Evolutionary conservation across 2,329 filamentous ascomycete genomes (phyloP), one percentile per base, ranked within the genome.

Genomic region (Microdochium nivale): DNA sequence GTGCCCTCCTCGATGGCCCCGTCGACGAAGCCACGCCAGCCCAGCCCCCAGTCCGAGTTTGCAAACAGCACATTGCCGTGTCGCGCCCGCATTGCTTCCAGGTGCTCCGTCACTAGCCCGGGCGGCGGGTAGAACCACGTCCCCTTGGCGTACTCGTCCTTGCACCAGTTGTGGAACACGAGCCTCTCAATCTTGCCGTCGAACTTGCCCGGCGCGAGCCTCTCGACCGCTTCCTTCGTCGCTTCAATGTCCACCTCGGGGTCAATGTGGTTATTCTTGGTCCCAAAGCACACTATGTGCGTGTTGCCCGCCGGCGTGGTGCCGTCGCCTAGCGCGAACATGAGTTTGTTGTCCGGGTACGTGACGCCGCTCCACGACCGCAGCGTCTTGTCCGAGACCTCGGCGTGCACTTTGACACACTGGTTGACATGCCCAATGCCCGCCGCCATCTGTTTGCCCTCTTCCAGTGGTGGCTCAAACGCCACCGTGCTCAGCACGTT

Each of bases 141-240:
- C 1, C 73, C 72, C 52, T 74, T 71, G 0, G 73, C 67, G 49
- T 70, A 77, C 25, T 72, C 67, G 46, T 77, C 74, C 47, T 69
- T 70, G 9, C 62, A 66, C 74, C 74, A 77, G 51, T 77, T 75
- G 47, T 77, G 73, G 40, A 75, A 76, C 0, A 75, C 69, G 63
- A 63, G 30, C 10, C 3, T 13, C 48, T 27, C 43, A 25, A 48
- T 16, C 13, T 37, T 49, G 16, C n/a, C n/a, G n/a, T 49, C 32
- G n/a, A 23, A 24, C 14, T 32, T 49, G 44, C 35, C 48, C 16
- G 51, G 47, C 35, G 46, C 47, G 7, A 51, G 23, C 9, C 37
- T 37, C 10, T 33, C 14, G 9, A 51, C 35, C n/a, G 40, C 49
- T 11, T 27, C n/a, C 7, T 27, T 30, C 3, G 49, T 46, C 16